Evolutionary conservation across 768 basidiomycete species (phyloP).

Genomic region (Termitomyces sp.): DNA sequence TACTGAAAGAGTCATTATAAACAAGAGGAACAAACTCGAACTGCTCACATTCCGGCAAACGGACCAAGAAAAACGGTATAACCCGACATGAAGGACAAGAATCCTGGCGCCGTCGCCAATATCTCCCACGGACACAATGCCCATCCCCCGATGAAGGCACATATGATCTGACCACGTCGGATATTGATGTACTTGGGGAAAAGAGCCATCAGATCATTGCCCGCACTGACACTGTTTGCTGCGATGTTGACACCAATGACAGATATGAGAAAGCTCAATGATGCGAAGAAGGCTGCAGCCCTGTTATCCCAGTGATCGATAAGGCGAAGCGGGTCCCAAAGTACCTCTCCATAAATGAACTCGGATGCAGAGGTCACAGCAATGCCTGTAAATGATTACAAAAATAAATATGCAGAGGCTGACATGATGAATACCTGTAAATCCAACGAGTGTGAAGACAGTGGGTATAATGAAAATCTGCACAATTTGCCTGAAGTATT

Average conservation of each 20-base stretch:
- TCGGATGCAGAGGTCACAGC: conserved; percentile 76
- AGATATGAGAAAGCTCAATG: conserved; percentile 68
- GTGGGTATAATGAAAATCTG: conserved; percentile 74
- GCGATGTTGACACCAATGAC: conserved; percentile 73
- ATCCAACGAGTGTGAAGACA: conserved; percentile 71
- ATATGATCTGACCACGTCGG: conserved; percentile 71
- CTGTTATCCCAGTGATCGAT: conserved; percentile 83
- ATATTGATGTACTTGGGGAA: conserved; percentile 79
- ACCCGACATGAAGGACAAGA: conserved; percentile 74
- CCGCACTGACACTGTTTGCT: conserved; percentile 70
- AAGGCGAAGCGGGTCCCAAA: conserved; percentile 74
- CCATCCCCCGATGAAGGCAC: conserved; percentile 83
- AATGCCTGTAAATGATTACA: conserved; percentile 37
- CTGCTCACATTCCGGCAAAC: conserved; percentile 68
- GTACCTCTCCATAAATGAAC: conserved; percentile 55
- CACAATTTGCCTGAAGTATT: conserved; percentile 52
- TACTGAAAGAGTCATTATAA: conserved; percentile 20
- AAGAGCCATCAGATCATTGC: conserved; percentile 69
- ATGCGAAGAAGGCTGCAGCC: conserved; percentile 79
- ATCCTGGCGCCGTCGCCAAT: conserved; percentile 58
- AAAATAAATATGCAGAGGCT: not conserved
- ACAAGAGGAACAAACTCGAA: not conserved
- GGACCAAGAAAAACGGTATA: conserved; percentile 87
- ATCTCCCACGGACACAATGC: conserved; percentile 84
- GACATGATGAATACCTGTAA: conserved; percentile 38